A percentile compares a stretch with the other conserved stretches of the same genome.
Conservation (phyloP, 1,139 yeast genomes). For the Hemisphaericaspora xylanilytica region DNA sequence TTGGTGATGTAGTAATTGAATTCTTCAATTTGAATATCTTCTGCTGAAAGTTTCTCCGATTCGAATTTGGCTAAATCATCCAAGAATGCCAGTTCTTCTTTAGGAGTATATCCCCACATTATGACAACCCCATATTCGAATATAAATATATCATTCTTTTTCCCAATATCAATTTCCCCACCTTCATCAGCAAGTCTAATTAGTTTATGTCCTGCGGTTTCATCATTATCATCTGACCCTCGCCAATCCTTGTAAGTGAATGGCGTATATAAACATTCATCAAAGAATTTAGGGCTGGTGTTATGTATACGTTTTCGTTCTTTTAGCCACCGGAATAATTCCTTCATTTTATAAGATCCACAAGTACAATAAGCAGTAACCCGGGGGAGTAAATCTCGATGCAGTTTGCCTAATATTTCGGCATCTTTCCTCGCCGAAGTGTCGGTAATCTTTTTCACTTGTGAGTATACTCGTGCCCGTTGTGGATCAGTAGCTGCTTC, state of each 20-base stretch:
- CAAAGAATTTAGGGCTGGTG: slow-evolving; percentile 82
- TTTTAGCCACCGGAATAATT: slow-evolving; percentile 77
- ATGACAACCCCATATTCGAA: slow-evolving; percentile 96
- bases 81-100: slow-evolving; percentile 81
- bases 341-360: slow-evolving; percentile 87
- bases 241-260: slow-evolving; percentile 83
- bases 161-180: slow-evolving; percentile 84
- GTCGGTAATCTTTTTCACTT: slow-evolving; percentile 80
- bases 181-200: slow-evolving; percentile 89
- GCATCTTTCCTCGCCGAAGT: slow-evolving; percentile 95
- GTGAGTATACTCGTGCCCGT: slow-evolving; percentile 60
- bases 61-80: slow-evolving; percentile 85
- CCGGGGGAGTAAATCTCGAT: slow-evolving; percentile 77
- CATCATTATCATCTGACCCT: slow-evolving; percentile 30
- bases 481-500: slow-evolving; percentile 30
- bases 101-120: slow-evolving; percentile 87
- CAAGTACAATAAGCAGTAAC: slow-evolving; percentile 97
- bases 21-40: slow-evolving; percentile 91
- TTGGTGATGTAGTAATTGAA: slow-evolving; percentile 91
- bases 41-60: slow-evolving; percentile 82
- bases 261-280: slow-evolving; percentile 91
- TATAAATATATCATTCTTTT: slow-evolving; percentile 75
- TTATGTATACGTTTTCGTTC: slow-evolving; percentile 73
- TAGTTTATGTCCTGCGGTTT: slow-evolving; percentile 37
- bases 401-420: slow-evolving; percentile 86